A percentile compares a stretch with the other conserved stretches of the same genome.
Conservation (phyloP, 805 yeast genomes). For the Kluyveromyces dobzhanskii region DNA sequence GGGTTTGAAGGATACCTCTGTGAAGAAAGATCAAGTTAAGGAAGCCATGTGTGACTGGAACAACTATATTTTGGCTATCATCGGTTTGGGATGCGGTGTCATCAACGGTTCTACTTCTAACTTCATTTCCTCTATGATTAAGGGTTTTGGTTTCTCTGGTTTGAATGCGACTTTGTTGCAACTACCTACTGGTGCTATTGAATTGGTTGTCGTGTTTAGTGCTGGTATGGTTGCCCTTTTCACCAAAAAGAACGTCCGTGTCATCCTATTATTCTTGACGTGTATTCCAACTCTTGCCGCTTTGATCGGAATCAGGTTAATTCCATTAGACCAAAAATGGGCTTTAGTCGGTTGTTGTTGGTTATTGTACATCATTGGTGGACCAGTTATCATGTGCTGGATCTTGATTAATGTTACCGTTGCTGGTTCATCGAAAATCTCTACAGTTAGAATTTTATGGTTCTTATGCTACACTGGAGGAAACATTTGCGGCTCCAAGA, state of each 20-base stretch:
- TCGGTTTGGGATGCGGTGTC: constrained; percentile 15
- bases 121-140: constrained; percentile 14
- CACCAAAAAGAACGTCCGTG: constrained; percentile 12
- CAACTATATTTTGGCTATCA: constrained; percentile 11
- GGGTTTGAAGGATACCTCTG: constrained; percentile 14
- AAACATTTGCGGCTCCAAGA: constrained; percentile 14
- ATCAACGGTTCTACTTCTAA: constrained; percentile 15
- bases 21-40: constrained; percentile 10
- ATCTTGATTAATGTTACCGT: constrained; percentile 13
- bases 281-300: constrained; percentile 18
- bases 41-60: constrained; percentile 12
- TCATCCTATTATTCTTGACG: constrained; percentile 11
- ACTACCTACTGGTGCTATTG: constrained; percentile 17
- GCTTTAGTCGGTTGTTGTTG: constrained; percentile 17
- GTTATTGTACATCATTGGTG: constrained; percentile 16
- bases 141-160: constrained; percentile 17
- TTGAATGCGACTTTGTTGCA: constrained; percentile 14
- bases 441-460: constrained; percentile 15
- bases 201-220: constrained; percentile 14
- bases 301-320: constrained; percentile 14
- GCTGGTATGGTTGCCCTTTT: constrained; percentile 17
- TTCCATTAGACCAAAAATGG: constrained; percentile 16
- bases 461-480: constrained; percentile 15
- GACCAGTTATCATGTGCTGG: constrained; percentile 19
- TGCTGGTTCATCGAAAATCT: constrained; percentile 16